phyloP scores from a whole-genome alignment of 208 protist species.

The Trichomonas gallinae region DNA sequence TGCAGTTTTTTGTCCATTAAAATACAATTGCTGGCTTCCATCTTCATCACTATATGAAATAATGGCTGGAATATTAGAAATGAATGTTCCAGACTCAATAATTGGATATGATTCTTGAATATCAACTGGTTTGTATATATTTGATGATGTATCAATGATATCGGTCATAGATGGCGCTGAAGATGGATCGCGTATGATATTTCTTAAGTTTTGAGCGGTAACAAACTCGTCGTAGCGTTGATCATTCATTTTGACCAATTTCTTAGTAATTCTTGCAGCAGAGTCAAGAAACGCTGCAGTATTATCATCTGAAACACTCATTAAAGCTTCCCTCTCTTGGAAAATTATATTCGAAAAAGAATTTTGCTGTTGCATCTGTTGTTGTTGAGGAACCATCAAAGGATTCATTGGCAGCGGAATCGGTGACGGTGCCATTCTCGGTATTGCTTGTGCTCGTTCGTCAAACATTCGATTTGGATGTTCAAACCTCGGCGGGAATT shows the following conservation, averaged over 20 bases:
- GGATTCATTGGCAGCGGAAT: neutral
- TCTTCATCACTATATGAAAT: neutral
- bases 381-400: neutral
- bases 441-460: neutral
- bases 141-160: neutral
- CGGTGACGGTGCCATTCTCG: neutral
- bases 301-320: neutral
- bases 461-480: neutral
- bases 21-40: neutral
- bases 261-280: neutral
- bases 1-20: neutral
- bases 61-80: neutral
- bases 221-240: neutral
- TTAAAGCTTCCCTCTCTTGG: neutral
- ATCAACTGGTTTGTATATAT: neutral
- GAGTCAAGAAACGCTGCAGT: neutral
- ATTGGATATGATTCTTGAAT: neutral
- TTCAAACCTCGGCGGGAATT: neutral
- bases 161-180: neutral
- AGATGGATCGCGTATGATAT: neutral
- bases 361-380: neutral
- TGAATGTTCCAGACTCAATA: neutral
- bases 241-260: neutral
- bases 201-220: neutral
- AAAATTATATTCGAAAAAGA: neutral